Evolutionary conservation across 257 asterid genomes (phyloP).

Genomic region (Rauvolfia tetraphylla): DNA sequence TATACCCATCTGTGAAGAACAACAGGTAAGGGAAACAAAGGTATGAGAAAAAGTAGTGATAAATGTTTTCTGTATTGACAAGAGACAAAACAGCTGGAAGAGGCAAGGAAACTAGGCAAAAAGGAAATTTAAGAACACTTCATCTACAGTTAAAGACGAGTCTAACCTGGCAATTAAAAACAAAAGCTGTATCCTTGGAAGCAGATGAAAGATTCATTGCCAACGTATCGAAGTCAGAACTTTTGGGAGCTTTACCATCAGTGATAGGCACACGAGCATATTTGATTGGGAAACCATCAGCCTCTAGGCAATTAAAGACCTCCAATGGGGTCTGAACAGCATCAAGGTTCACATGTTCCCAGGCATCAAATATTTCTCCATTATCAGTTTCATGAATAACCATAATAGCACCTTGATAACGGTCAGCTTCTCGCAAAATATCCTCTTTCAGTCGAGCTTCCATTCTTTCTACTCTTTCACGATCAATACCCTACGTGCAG

Average conservation of each 20-base stretch:
- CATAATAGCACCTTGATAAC: slow-evolving; percentile 85
- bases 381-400: slow-evolving; percentile 92
- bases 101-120: neutral
- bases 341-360: slow-evolving; percentile 76
- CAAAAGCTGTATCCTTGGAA: slow-evolving; percentile 87
- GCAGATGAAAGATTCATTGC: slow-evolving; percentile 81
- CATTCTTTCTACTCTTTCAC: slow-evolving; percentile 95
- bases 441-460: slow-evolving; percentile 95
- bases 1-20: slow-evolving; percentile 75
- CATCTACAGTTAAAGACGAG: slow-evolving; percentile 14
- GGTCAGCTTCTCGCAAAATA: slow-evolving; percentile 91
- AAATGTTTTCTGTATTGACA: neutral
- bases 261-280: slow-evolving; percentile 98
- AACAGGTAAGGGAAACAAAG: slow-evolving; percentile 17
- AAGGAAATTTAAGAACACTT: neutral
- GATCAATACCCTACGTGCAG: slow-evolving; percentile 72
- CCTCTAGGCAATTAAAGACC: slow-evolving; percentile 79
- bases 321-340: slow-evolving; percentile 92
- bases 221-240: slow-evolving; percentile 85
- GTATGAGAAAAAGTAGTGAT: slow-evolving; percentile 14
- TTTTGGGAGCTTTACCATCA: slow-evolving; percentile 99
- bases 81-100: neutral
- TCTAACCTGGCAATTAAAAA: slow-evolving; percentile 92
- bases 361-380: slow-evolving; percentile 83
- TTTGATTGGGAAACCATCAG: slow-evolving; percentile 78